Base-by-base conservation (phyloP, 228 moss, liverwort and hornwort species). In the Sphagnum magellanicum region DNA sequence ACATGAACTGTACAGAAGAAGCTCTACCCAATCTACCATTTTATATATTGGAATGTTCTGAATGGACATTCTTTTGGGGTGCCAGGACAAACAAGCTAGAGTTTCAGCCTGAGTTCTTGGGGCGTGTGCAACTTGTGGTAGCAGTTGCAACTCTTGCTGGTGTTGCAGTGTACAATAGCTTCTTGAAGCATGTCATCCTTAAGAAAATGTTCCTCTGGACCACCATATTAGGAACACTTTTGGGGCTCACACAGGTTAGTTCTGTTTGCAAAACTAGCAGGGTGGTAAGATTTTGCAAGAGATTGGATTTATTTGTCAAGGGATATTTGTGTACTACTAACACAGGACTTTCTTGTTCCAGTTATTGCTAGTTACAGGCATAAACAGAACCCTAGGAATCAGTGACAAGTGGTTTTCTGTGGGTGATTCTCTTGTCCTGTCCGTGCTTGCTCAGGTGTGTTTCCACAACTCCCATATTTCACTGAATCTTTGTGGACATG, bases 81-180 rank as follows among this genome's bases (percentile, higher is more conserved):
- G 77, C 0, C 83, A 95, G 94, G 66, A 98, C 98, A 53, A 98
- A 98, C 76, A 89, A 89, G 73, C 98, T 98, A 53, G 91, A 87
- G n/a, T 98, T 98, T 81, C 90, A 92, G 73, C 81, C 98, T 46
- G 98, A 98, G 76, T 98, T 98, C 65, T 79, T 98, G 76, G 98
- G 98, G 50, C 89, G 94, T 71, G 90, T 98, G 55, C 81, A 86
- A 51, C 90, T 98, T 49, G 90, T 98, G 60, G 80, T 92, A 50
- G 87, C 98, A 53, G 74, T 94, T 70, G 98, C 98, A 52, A 87
- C 94, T 52, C 86, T 98, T 15, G 77, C 85, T 13, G 98, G 98
- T 10, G 98, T 98, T 5, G 87, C 82, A 55, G 70, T 94, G 10
- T 98, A 94, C 63, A 98, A 98, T 75, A 84, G 82, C 7, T 68